Percentiles rank a stretch among this genome's conserved stretches.
These are phyloP conservation scores for Starmerella etchellsii DNA, from an alignment of 805 yeast species.

Conservation along the genomic window DNA sequence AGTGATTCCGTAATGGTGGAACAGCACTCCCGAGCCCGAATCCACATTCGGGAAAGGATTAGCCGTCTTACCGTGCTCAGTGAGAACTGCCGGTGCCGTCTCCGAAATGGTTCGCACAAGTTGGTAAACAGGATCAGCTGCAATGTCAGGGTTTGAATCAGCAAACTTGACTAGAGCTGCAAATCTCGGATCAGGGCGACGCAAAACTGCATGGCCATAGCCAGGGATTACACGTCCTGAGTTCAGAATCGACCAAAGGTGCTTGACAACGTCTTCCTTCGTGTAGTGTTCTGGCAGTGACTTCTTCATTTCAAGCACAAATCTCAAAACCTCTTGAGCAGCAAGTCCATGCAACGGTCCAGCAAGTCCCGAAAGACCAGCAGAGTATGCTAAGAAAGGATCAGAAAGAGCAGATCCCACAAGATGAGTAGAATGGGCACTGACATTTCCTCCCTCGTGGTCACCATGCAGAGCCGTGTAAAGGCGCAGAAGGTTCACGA, in stretches of 20 bases:
- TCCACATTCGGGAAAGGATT: slow-evolving; percentile 91
- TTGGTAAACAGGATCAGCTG: slow-evolving; percentile 67
- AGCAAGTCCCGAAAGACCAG: slow-evolving; percentile 74
- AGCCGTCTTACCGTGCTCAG: slow-evolving; percentile 79
- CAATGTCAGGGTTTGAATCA: slow-evolving; percentile 40
- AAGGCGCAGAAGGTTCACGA: slow-evolving; percentile 66
- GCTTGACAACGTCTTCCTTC: slow-evolving; percentile 55
- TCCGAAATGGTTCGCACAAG: slow-evolving; percentile 65
- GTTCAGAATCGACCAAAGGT: slow-evolving; percentile 66
- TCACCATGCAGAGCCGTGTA: slow-evolving; percentile 74
- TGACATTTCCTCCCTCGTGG: slow-evolving; percentile 84
- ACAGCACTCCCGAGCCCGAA: slow-evolving; percentile 73
- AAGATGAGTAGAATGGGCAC: slow-evolving; percentile 76
- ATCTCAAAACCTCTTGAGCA: slow-evolving; percentile 74
- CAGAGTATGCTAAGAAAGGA: slow-evolving; percentile 65
- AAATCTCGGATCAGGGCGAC: slow-evolving; percentile 83
- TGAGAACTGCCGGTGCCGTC: slow-evolving; percentile 69
- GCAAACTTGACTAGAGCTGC: slow-evolving; percentile 78
- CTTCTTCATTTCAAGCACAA: slow-evolving; percentile 55
- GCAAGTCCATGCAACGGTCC: slow-evolving; percentile 86
- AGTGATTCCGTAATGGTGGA: slow-evolving; percentile 74
- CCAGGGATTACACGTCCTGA: slow-evolving; percentile 81
- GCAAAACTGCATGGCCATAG: slow-evolving; percentile 77
- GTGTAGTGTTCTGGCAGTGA: slow-evolving; percentile 58
- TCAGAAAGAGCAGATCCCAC: slow-evolving; percentile 74